These are phyloP conservation scores for Herpotrichia juniperi DNA, from an alignment of 2,329 filamentous ascomycete genomes.

Conservation along the genomic window DNA sequence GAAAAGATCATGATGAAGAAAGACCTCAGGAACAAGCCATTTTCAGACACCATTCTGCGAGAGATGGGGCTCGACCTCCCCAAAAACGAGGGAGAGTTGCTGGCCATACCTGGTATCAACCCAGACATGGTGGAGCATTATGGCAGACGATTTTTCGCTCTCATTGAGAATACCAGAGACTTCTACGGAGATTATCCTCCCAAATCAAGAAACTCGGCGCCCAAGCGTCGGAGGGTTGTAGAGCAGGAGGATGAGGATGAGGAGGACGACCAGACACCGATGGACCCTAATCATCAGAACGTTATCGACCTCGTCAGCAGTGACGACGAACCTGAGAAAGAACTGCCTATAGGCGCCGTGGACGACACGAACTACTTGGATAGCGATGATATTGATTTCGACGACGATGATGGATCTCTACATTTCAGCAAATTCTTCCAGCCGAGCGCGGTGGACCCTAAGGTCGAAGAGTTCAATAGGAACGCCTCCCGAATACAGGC, in stretches of 20 bases:
- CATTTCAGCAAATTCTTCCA: constrained; percentile 39
- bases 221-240: constrained; percentile 19
- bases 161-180: constrained; percentile 54
- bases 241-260: constrained; percentile 42
- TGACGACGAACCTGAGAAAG: constrained; percentile 41
- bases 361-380: constrained; percentile 7
- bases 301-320: constrained; percentile 53
- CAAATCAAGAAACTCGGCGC: constrained; percentile 14
- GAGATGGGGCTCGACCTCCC: constrained; percentile 78
- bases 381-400: constrained; percentile 16
- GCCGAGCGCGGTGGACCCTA: constrained; percentile 23
- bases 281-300: constrained; percentile 57
- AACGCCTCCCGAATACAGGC: constrained; percentile 27
- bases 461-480: constrained; percentile 38
- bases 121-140: constrained; percentile 65
- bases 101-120: constrained; percentile 67
- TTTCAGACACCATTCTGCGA: constrained; percentile 72
- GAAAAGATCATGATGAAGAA: constrained; percentile 67
- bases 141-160: constrained; percentile 65
- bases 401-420: constrained; percentile 21
- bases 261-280: constrained; percentile 48
- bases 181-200: constrained; percentile 26
- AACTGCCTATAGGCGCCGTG: constrained; percentile 18
- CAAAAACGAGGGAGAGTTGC: constrained; percentile 65
- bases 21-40: constrained; percentile 63